phyloP scores from a whole-genome alignment of 2,329 filamentous ascomycete genomes.

The Penicillium fuscoglaucum region DNA sequence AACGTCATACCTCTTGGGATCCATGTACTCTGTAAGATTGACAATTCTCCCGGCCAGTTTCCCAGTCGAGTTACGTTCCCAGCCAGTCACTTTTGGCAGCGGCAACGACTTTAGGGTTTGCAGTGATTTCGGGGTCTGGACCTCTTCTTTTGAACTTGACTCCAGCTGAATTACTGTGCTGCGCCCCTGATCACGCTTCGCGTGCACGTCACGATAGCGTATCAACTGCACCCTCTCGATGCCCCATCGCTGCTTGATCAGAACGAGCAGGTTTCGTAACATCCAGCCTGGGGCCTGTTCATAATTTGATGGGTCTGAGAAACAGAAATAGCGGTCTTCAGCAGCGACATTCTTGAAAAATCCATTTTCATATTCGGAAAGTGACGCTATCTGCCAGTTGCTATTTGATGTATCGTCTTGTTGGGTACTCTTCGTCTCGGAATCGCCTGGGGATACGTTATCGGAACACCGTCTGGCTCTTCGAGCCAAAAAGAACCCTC shows the following conservation, averaged over 20 bases:
- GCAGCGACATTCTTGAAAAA: slow-evolving; percentile 75
- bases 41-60: slow-evolving; percentile 77
- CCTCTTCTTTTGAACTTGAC: slow-evolving; percentile 27
- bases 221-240: slow-evolving; percentile 77
- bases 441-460: neutral
- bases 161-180: slow-evolving; percentile 74
- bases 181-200: slow-evolving; percentile 73
- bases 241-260: slow-evolving; percentile 79
- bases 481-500: slow-evolving; percentile 95
- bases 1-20: slow-evolving; percentile 62
- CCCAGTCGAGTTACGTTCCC: slow-evolving; percentile 79
- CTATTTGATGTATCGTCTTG: neutral
- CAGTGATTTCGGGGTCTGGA: slow-evolving; percentile 29
- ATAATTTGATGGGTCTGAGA: slow-evolving; percentile 92
- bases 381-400: slow-evolving; percentile 71
- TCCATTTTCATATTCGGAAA: slow-evolving; percentile 77
- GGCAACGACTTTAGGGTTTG: slow-evolving; percentile 8
- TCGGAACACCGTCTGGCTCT: slow-evolving; percentile 17
- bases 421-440: neutral
- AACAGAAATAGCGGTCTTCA: slow-evolving; percentile 80
- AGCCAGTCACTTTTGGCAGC: slow-evolving; percentile 90
- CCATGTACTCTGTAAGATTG: slow-evolving; percentile 89
- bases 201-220: slow-evolving; percentile 83
- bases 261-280: slow-evolving; percentile 80
- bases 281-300: slow-evolving; percentile 87